Base-by-base conservation (phyloP, 768 basidiomycete genomes). In the Tylopilus rubrobrunneus region DNA sequence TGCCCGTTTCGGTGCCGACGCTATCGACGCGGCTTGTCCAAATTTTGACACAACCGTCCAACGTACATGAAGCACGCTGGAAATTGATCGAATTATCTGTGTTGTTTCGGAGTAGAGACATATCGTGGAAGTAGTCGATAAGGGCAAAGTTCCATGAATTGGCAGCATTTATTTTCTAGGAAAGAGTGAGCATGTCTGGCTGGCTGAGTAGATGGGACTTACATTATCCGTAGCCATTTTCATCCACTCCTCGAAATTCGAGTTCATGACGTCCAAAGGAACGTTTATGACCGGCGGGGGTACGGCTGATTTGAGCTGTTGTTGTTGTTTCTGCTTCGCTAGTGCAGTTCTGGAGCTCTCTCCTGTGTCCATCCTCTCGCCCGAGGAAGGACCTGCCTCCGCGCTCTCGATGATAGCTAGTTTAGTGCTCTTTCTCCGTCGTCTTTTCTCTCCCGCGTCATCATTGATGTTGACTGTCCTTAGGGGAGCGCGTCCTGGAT, bases 181-280 rank as follows among this genome's bases (percentile, higher is more conserved):
- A 54, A 45, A 56, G 45, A 39, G 50, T 69, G 42, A 59, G 53
- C 39, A 47, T 23, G 41, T 21, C 25, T 29, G 28, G 27, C 25
- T 0, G 31, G 43, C 50, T 8, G 34, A 46, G 27, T 14, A 29
- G 6, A n/a, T 7, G 41, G n/a, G 37, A 67, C 57, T 36, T 15
- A 98, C 97, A 71, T 98, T 98, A 67, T 98, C 96, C 3, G 96
- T 98, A 1, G 95, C 94, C 85, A 98, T 86, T 77, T 98, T 98
- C 96, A 99, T 98, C 97, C 97, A 98, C 71, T 98, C 94, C 69
- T 99, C 97, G 65, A 87, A 97, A 62, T 94, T 97, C 37, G 85
- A 87, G 71, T 79, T 91, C 83, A 91, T 90, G n/a, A 93, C 81
- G 59, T 95, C 90, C 59, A 86, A 72, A 0, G 87, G 78, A 19